Evolutionary conservation across 768 basidiomycete genomes (phyloP).

Genomic region (Steccherinum ochraceum): DNA sequence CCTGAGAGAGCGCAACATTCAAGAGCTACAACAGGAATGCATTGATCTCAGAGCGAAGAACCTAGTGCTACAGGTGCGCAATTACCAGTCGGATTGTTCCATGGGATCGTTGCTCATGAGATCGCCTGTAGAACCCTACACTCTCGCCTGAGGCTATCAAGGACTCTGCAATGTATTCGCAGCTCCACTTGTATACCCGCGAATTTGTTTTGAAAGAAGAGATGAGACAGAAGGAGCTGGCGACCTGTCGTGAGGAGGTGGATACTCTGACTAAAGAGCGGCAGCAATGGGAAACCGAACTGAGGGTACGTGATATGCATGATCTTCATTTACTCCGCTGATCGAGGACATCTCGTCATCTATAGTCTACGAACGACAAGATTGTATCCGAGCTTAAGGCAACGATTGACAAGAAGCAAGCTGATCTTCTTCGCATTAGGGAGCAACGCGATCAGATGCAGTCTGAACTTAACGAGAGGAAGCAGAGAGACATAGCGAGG

Average conservation of each 20-base stretch:
- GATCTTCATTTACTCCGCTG: no score
- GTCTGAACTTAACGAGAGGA: conserved; percentile 64
- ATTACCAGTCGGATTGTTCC: background rate
- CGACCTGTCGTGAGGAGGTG: background rate
- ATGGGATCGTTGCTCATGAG: no score
- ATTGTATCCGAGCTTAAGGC: conserved; percentile 57
- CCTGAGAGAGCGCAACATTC: conserved; percentile 34
- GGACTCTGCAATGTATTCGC: background rate
- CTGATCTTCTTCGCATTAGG: conserved; percentile 61
- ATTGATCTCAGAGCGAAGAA: conserved; percentile 38
- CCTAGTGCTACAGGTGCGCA: conserved; percentile 35
- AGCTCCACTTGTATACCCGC: background rate
- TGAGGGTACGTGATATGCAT: background rate
- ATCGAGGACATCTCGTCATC: background rate
- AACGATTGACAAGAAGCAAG: conserved; percentile 56
- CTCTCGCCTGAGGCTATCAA: background rate
- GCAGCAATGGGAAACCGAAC: background rate
- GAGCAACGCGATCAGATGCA: conserved; percentile 63
- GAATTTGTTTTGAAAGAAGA: background rate
- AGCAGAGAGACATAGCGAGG: conserved; percentile 55
- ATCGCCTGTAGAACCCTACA: no score
- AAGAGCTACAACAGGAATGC: conserved; percentile 41
- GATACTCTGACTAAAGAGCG: background rate
- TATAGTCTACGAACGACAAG: conserved; percentile 27
- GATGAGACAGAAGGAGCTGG: background rate